phyloP scores from a whole-genome alignment of 352 stramenopile genomes.

The Globisporangium heterothallicum region DNA sequence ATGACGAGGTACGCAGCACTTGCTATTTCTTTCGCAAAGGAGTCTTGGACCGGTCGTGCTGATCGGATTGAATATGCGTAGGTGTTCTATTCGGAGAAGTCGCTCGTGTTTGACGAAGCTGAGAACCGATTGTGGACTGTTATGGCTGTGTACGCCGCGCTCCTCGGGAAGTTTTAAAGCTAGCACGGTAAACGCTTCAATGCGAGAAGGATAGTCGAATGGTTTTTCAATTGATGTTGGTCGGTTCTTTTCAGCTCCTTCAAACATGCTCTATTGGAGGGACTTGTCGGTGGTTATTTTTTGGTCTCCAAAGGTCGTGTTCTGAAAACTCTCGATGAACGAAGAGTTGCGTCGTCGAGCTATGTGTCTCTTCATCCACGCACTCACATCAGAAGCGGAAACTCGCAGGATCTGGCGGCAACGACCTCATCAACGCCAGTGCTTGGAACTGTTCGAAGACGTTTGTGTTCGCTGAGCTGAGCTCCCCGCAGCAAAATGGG shows the following conservation, averaged over 20 bases:
- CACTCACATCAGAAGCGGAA: conserved; percentile 5
- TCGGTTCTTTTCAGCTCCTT: too few relatives aligned
- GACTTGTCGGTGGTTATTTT: too few relatives aligned
- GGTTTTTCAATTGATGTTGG: too few relatives aligned
- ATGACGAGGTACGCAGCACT: conserved; percentile 84
- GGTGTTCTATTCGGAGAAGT: conserved; percentile 94
- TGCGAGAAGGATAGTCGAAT: not conserved
- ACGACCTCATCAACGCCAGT: not conserved
- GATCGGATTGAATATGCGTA: too few relatives aligned
- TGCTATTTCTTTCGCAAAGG: not conserved
- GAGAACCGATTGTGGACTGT: conserved; percentile 99
- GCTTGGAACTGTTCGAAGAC: not conserved
- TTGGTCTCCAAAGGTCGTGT: too few relatives aligned
- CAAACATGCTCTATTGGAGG: too few relatives aligned
- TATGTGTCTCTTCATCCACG: not conserved
- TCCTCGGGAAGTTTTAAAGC: conserved; percentile 50
- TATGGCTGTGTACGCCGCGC: conserved; percentile 91
- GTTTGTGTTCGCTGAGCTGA: conserved; percentile 6
- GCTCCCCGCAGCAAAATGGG: conserved; percentile 26
- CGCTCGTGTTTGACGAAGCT: conserved; percentile 95
- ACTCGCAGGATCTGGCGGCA: not conserved
- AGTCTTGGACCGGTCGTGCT: too few relatives aligned
- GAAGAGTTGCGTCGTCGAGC: conserved; percentile 1
- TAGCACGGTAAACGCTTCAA: not conserved
- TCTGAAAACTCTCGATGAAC: too few relatives aligned